Evolutionary conservation across 805 yeast species (phyloP), one percentile per base, ranked within the genome.

Genomic region (Isabelozyma gotoi): DNA sequence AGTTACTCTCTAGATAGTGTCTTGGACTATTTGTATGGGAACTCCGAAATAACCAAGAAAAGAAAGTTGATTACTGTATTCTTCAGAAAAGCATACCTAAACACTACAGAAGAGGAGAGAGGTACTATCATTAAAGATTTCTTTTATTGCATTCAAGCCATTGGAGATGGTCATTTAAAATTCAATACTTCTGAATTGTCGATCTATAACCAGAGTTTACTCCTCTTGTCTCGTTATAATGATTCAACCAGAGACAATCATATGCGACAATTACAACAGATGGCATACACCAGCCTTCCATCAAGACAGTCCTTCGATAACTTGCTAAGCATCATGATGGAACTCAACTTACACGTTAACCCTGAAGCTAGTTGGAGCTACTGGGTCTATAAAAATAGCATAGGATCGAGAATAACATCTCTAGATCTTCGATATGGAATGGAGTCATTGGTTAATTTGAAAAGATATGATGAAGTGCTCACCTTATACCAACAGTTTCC

Each of bases 401-500:
- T 32, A 5, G 48, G 49, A 12, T 40, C 18, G 32, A 31, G 7
- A 24, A 24, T 24, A 2, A 24, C 29, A 4, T 24, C 29, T 10
- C 2, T 24, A 24, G 75, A 70, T 47, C 56, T 71, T 42, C 57
- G 57, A 12, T 42, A 49, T 17, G 55, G 57, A 14, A 71, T 71
- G 74, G 39, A 21, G 11, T 65, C 74, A 5, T 51, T 55, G 29
- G 50, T 49, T 27, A 27, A 47, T 12, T 38, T 59, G 20, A 51
- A 60, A 24, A 43, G 56, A 6, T 55, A 52, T 48, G 53, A 52
- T 12, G 47, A 47, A 21, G 61, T 59, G 2, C 24, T 60, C 10
- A 51, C 57, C 1, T 42, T 71, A 2, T 76, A 78, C 53, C 53
- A 67, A 6, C 39, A 54, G 10, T 44, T 67, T 47, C 71, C 75